These are phyloP conservation scores for Blastocrithidia nonstop DNA, from an alignment of 208 protist genomes.

Conservation along the genomic window DNA sequence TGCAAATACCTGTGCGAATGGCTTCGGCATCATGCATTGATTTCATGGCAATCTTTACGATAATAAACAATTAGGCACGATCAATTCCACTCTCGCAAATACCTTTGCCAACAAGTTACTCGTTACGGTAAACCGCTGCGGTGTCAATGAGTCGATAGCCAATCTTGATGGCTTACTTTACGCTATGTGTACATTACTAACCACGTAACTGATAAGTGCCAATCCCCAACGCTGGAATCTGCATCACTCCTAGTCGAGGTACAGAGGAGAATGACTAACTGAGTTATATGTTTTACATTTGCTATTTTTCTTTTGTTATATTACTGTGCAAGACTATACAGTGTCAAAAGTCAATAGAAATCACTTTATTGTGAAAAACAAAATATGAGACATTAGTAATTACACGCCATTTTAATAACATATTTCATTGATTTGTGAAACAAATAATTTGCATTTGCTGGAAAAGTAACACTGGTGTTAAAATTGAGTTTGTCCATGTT, in stretches of 20 bases:
- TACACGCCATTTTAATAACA: no score
- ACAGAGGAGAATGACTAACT: no score
- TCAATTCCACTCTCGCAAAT: constrained; percentile 41
- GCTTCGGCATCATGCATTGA: constrained; percentile 17
- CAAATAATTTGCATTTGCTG: background rate
- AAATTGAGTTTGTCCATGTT: no score
- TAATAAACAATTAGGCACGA: constrained; percentile 42
- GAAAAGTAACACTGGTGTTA: no score
- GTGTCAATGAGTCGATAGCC: constrained; percentile 81
- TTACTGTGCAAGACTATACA: no score
- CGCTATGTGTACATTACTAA: constrained; percentile 27
- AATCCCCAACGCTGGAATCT: constrained; percentile 51
- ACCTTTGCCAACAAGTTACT: constrained; percentile 43
- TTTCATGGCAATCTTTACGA: constrained; percentile 66
- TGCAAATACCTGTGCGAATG: constrained; percentile 21
- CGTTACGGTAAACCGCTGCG: constrained; percentile 62
- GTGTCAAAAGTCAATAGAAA: no score
- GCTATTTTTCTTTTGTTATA: no score
- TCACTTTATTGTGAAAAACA: no score
- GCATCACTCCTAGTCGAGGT: no score
- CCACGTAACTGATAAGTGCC: constrained; percentile 72
- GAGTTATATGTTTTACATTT: no score
- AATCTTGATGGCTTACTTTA: constrained; percentile 24
- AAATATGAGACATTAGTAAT: no score
- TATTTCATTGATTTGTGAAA: no score